Conservation (phyloP, 2,329 filamentous ascomycete genomes). For the Pseudogymnoascus sp. region DNA sequence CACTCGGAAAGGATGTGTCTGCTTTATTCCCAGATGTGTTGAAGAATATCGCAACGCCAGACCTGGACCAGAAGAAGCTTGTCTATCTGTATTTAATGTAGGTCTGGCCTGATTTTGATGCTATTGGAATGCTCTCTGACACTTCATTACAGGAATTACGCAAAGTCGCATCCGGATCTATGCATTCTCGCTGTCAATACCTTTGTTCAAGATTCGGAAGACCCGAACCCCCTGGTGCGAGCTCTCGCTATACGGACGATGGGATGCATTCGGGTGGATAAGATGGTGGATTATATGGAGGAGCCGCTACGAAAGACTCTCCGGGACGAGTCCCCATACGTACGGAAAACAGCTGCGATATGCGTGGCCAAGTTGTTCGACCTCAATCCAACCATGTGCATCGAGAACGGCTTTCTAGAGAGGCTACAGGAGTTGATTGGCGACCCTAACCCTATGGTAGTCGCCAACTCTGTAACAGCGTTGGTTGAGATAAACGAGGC, state of each 20-base stretch:
- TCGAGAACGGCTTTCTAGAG: constrained; percentile 95
- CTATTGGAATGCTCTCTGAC: constrained; percentile 9
- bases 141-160: constrained; percentile 70
- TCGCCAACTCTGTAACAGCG: constrained; percentile 93
- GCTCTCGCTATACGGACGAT: constrained; percentile 95
- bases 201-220: constrained; percentile 97
- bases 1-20: constrained; percentile 94
- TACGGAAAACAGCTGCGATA: constrained; percentile 94
- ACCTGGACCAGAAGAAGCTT: constrained; percentile 98
- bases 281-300: constrained; percentile 99
- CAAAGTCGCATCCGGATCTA: constrained; percentile 95
- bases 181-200: constrained; percentile 99
- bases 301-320: constrained; percentile 93
- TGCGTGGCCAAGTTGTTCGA: constrained; percentile 98
- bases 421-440: constrained; percentile 91
- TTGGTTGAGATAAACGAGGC: constrained; percentile 85
- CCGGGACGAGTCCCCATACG: constrained; percentile 94
- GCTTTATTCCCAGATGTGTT: constrained; percentile 93
- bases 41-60: constrained; percentile 93
- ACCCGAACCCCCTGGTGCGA: constrained; percentile 91
- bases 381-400: constrained; percentile 80
- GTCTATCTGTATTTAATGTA: constrained; percentile 98
- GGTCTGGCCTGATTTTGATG: constrained; percentile 21
- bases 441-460: constrained; percentile 97
- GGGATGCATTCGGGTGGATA: constrained; percentile 96